phyloP scores from a whole-genome alignment of 371 early-diverging fungal species.

The Mucor racemosus region DNA sequence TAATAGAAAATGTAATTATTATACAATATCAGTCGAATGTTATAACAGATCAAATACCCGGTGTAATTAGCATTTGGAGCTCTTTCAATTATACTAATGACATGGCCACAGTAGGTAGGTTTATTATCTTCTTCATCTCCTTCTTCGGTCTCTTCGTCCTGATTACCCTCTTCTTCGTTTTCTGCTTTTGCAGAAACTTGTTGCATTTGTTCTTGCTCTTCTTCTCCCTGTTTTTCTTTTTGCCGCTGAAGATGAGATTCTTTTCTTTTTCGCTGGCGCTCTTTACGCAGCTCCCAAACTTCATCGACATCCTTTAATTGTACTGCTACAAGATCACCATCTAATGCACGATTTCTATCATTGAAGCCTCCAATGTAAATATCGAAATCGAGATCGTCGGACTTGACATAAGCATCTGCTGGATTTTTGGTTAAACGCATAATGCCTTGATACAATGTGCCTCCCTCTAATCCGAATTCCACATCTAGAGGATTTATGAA shows the following conservation, averaged over 20 bases:
- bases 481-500: constrained; percentile 6
- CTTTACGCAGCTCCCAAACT: constrained; percentile 47
- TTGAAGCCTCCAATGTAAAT: constrained; percentile 72
- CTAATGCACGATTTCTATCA: constrained; percentile 80
- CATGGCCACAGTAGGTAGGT: constrained; percentile 60
- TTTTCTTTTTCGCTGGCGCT: constrained; percentile 36
- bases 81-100: constrained; percentile 59
- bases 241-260: background rate
- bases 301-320: constrained; percentile 64
- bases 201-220: constrained; percentile 12
- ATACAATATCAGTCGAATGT: too few relatives aligned
- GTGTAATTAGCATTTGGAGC: constrained; percentile 54
- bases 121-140: constrained; percentile 39
- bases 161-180: background rate
- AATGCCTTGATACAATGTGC: constrained; percentile 51
- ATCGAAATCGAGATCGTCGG: constrained; percentile 60
- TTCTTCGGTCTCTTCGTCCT: constrained; percentile 13
- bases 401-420: constrained; percentile 81
- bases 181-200: constrained; percentile 16
- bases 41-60: constrained; percentile 30
- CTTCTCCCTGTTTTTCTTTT: background rate
- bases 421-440: constrained; percentile 78
- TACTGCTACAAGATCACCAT: constrained; percentile 82
- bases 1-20: background rate
- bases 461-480: constrained; percentile 1